Conservation (phyloP, 768 basidiomycete species). For the Saitozyma podzolica region DNA sequence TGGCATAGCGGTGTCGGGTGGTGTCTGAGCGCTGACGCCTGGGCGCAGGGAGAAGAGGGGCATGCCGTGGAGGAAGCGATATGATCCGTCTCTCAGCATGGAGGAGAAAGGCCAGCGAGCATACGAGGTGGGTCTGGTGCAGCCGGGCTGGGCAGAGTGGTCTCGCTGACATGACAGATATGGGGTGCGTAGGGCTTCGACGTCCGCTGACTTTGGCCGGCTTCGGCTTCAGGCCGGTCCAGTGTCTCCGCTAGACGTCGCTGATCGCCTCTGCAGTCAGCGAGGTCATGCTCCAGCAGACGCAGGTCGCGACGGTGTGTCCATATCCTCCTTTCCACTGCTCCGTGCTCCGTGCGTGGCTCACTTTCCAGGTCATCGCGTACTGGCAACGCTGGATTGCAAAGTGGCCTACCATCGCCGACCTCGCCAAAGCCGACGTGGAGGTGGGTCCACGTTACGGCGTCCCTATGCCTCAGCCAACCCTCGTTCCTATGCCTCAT, state of each 20-base stretch:
- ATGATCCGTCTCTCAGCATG: conserved; percentile 56
- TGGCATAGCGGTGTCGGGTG: not conserved
- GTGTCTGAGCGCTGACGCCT: not conserved
- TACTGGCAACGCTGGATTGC: conserved; percentile 89
- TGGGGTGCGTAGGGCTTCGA: conserved; percentile 22
- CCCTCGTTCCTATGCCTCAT: no score
- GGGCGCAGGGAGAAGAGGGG: conserved; percentile 59
- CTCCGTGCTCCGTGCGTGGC: not conserved
- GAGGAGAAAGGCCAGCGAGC: conserved; percentile 78
- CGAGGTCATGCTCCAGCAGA: conserved; percentile 96
- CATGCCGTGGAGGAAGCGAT: conserved; percentile 89
- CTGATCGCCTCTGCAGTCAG: conserved; percentile 30
- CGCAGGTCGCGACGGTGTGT: conserved; percentile 65
- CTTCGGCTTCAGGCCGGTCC: not conserved
- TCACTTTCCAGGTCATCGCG: conserved; percentile 65
- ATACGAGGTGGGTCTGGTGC: conserved; percentile 68
- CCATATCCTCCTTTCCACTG: not conserved
- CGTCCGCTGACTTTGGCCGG: not conserved
- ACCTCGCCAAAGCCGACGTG: conserved; percentile 61
- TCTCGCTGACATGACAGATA: conserved; percentile 12
- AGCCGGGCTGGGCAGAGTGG: not conserved
- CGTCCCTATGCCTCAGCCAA: not conserved
- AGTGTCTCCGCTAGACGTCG: not conserved
- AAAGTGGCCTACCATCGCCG: conserved; percentile 75
- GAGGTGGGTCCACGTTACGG: conserved; percentile 29